Base-by-base conservation (phyloP, 2,329 filamentous ascomycete genomes). In the Fusarium ramigenum region DNA sequence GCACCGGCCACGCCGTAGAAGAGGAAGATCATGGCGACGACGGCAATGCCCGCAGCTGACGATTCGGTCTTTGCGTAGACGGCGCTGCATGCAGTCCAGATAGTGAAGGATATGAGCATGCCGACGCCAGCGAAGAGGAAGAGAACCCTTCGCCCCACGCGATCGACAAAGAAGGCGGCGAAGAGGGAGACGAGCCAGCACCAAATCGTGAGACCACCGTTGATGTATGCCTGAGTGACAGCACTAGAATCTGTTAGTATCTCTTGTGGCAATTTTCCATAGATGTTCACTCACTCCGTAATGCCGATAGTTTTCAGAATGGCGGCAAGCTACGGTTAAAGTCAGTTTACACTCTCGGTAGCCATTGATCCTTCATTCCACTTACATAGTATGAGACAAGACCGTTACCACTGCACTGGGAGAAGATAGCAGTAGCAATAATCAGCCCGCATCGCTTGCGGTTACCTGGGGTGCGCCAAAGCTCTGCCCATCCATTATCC, bases 11-110 rank as follows among this genome's bases (percentile, higher is more conserved):
- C 63, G 4, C 74, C 75, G 42, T 78, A 78, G 46, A 78, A 78
- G 2, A 78, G 63, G 39, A 78, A 78, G 19, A 78, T 78, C 75
- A 77, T 77, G 7, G 75, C 75, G 0, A 77, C 70, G 2, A 77
- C 75, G 2, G 74, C 75, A 3, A 76, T 77, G 3, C 74, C 75
- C 0, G 74, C 73, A 0, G 66, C 46, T 0, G 67, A 36, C 0
- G 72, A 75, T n/a, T 75, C 75, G 0, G 75, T 77, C 30, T 77
- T 74, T 11, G 74, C 73, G 4, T 78, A 78, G 4, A 78, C 72
- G 0, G 76, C 75, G 2, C 75, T 75, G 36, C 70, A 78, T 2
- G 70, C 74, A 5, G 76, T 78, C 75, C 74, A 78, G 1, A 77
- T 36, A 4, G 56, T 74, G 44, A 78, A 78, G 5, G 74, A 67